Evolutionary conservation across 192 early-diverging fungal species (phyloP).

Genomic region (Lunasporangiospora selenospora): DNA sequence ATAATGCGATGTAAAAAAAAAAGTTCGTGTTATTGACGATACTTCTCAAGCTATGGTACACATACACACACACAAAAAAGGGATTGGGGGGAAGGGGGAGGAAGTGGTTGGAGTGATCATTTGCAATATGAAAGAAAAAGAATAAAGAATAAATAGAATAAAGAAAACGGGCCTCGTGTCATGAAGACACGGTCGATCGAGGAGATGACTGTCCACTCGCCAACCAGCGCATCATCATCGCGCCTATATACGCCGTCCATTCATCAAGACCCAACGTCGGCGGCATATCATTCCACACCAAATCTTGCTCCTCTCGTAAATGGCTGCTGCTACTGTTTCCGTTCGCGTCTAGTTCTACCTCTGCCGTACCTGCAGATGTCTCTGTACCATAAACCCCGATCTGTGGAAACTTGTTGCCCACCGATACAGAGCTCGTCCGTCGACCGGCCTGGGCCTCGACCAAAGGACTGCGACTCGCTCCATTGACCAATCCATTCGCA

Average conservation of each 20-base stretch:
- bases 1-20: no score
- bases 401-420: not conserved
- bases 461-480: no score
- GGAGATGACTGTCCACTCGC: slow-evolving; percentile 36
- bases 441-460: no score
- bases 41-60: no score
- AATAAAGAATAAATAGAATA: not conserved
- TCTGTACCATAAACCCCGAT: no score
- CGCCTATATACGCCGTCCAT: slow-evolving; percentile 41
- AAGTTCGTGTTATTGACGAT: no score
- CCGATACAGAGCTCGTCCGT: not conserved
- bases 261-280: slow-evolving; percentile 42
- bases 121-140: not conserved
- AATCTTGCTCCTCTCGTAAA: slow-evolving; percentile 14
- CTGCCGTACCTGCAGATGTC: no score
- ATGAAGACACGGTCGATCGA: slow-evolving; percentile 4
- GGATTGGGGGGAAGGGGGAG: no score
- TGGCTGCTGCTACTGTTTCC: not conserved
- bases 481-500: no score
- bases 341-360: no score
- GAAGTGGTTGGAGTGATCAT: not conserved
- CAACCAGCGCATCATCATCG: slow-evolving; percentile 44
- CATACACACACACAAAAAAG: no score
- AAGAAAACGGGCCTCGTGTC: not conserved
- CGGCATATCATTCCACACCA: slow-evolving; percentile 44